Base-by-base conservation (phyloP, 768 basidiomycete species). In the Naganishia antarctica region DNA sequence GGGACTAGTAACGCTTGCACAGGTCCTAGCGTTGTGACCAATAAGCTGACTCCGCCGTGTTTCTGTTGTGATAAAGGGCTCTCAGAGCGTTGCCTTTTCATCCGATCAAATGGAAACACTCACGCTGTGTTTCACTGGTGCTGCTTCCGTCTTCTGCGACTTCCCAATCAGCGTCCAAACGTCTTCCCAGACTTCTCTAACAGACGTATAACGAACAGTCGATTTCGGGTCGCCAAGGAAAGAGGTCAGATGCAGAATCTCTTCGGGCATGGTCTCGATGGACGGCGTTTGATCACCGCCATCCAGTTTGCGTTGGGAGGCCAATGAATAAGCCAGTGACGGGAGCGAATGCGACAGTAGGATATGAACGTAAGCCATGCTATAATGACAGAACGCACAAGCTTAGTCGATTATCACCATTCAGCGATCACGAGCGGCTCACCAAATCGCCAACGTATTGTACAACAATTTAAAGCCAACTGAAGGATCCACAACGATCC, bases 381-480 rank as follows among this genome's bases (percentile, higher is more conserved):
- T 51, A 26, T 11, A 4, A 4, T 4, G 23, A n/a, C 4, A 34
- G 32, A 51, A 13, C 31, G 50, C 8, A 51, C 8, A 51, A 9
- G 18, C 11, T n/a, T n/a, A n/a, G n/a, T n/a, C n/a, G n/a, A n/a
- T n/a, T n/a, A n/a, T n/a, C n/a, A n/a, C n/a, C n/a, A n/a, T n/a
- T n/a, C n/a, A n/a, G n/a, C n/a, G n/a, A n/a, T n/a, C n/a, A n/a
- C n/a, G n/a, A n/a, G n/a, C n/a, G n/a, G 21, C 31, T 15, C 34
- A 51, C 50, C 50, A 51, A 18, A 51, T 51, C 1, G 50, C 50
- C 18, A 51, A 26, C 31, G 50, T 51, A 13, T 51, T 51, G 50
- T 51, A 51, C 2, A 51, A 2, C 4, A 51, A 18, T 13, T 34
- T 51, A 23, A 51, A 18, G 16, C 31, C 50, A 13, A 51, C 21